Percentiles rank a stretch among this genome's conserved stretches.
Conservation (phyloP, 208 protist genomes). For the Phytomonas francai region DNA sequence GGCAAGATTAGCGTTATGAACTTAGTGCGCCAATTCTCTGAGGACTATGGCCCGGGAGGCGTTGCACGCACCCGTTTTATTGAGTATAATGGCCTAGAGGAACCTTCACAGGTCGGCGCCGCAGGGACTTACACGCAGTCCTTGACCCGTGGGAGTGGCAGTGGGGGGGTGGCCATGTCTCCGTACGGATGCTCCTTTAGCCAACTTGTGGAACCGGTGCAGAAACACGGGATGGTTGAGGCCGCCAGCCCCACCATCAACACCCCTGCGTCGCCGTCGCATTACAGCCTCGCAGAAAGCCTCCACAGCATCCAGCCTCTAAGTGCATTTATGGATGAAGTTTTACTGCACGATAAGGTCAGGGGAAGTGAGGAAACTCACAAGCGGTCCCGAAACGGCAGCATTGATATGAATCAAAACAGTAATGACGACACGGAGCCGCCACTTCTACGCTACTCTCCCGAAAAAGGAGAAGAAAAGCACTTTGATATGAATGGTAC, state of each 20-base stretch:
- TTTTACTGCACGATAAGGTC: not conserved
- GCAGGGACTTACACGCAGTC: not conserved
- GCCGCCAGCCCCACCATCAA: not conserved
- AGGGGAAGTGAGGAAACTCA: not conserved
- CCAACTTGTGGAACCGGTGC: not conserved
- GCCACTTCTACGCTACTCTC: not conserved
- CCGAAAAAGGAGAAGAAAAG: not conserved
- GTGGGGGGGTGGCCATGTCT: not conserved
- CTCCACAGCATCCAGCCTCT: not conserved
- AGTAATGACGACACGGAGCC: not conserved
- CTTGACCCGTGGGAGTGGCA: not conserved
- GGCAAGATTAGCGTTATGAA: conserved; percentile 47
- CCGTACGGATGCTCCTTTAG: not conserved
- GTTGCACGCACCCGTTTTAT: conserved; percentile 56
- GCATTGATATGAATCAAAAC: not conserved
- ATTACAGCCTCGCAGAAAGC: conserved; percentile 7
- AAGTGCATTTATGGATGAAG: not conserved
- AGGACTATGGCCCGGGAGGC: conserved; percentile 74
- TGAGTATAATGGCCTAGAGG: conserved; percentile 53
- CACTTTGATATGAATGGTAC: not conserved
- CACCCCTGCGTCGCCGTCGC: not conserved
- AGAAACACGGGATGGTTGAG: not conserved
- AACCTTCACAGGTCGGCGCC: conserved; percentile 9
- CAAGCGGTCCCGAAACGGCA: not conserved
- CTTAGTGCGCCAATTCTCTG: conserved; percentile 48